Evolutionary conservation across 176 grass and related monocot species (phyloP).

Genomic region (Zoysia pacifica): DNA sequence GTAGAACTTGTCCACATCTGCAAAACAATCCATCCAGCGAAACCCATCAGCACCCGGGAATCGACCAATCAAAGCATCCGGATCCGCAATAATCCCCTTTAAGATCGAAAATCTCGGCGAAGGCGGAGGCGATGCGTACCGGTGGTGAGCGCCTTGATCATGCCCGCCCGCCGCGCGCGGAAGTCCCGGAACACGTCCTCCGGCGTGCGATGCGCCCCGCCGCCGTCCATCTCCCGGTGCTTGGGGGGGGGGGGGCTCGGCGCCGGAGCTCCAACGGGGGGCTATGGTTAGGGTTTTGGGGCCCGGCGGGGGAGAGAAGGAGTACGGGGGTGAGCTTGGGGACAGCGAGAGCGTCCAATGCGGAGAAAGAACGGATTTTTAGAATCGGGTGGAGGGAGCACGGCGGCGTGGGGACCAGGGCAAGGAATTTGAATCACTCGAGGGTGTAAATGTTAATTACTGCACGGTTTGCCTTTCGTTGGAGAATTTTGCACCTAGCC

Average conservation of each 20-base stretch:
- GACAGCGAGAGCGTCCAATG: conserved; percentile 25
- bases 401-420: conserved; percentile 24
- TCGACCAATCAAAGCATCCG: not conserved
- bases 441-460: not conserved
- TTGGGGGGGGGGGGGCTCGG: not conserved
- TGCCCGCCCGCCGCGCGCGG: conserved; percentile 76
- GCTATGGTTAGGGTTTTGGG: conserved; percentile 71
- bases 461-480: not conserved
- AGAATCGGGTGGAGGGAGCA: not conserved
- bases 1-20: conserved; percentile 93
- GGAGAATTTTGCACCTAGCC: not conserved
- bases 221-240: conserved; percentile 45
- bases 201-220: conserved; percentile 63
- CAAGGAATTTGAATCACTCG: conserved; percentile 25
- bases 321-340: conserved; percentile 22
- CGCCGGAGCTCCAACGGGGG: not conserved
- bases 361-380: conserved; percentile 30
- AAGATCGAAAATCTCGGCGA: not conserved
- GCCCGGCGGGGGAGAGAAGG: not conserved
- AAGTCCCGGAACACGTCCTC: conserved; percentile 97
- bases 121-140: conserved; percentile 32
- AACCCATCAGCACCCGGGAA: conserved; percentile 28
- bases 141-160: conserved; percentile 92
- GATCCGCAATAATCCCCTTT: not conserved
- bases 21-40: conserved; percentile 30